A percentile compares a stretch with the other conserved stretches of the same genome.
Conservation (phyloP, 768 basidiomycete species). For the Naganishia onofrii region DNA sequence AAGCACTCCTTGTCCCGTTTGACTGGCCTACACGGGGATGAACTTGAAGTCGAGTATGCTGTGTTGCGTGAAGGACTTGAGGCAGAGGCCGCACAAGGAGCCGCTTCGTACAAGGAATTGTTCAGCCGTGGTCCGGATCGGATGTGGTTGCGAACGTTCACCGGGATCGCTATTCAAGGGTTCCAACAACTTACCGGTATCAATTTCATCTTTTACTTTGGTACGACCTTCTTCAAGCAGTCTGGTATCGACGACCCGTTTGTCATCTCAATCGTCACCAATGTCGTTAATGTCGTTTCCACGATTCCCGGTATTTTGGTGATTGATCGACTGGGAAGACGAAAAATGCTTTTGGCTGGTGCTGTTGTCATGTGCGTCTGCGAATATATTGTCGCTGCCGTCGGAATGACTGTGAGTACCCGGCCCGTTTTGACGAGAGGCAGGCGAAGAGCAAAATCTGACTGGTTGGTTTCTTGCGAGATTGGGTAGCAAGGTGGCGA, state of each 20-base stretch:
- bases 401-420: slow-evolving; percentile 53
- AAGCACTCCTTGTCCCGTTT: slow-evolving; percentile 64
- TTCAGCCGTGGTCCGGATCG: slow-evolving; percentile 52
- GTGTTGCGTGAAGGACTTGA: slow-evolving; percentile 53
- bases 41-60: slow-evolving; percentile 46
- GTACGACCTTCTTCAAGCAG: slow-evolving; percentile 76
- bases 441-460: too few species aligned
- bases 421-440: not conserved
- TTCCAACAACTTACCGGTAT: not conserved
- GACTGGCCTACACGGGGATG: slow-evolving; percentile 62
- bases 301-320: slow-evolving; percentile 69
- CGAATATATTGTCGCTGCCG: slow-evolving; percentile 59
- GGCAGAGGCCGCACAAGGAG: slow-evolving; percentile 64
- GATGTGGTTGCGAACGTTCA: slow-evolving; percentile 66
- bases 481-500: slow-evolving; percentile 62
- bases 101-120: slow-evolving; percentile 64
- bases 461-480: not conserved
- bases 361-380: slow-evolving; percentile 60
- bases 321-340: slow-evolving; percentile 71
- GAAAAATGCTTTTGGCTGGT: slow-evolving; percentile 69
- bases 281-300: slow-evolving; percentile 64
- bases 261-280: slow-evolving; percentile 60
- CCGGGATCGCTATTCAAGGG: slow-evolving; percentile 2
- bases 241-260: slow-evolving; percentile 69
- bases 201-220: slow-evolving; percentile 62